phyloP scores from a whole-genome alignment of 179 eudicot genomes.

The Amaranthus tricolor region DNA sequence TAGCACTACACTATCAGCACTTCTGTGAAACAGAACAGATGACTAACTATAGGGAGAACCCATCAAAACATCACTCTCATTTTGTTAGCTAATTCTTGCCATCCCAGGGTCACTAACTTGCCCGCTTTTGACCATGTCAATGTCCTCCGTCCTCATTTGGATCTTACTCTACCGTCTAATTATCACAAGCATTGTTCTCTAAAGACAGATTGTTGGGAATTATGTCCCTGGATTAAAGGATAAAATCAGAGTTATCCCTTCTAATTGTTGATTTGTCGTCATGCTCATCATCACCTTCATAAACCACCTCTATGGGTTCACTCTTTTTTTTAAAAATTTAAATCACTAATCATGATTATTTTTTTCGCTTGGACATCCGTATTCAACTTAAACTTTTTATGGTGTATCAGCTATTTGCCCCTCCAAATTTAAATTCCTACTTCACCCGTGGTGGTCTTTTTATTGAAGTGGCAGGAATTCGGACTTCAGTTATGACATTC shows the following conservation, averaged over 20 bases:
- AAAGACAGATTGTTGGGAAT: constrained; percentile 25
- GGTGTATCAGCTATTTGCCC: too few species aligned
- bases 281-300: constrained; percentile 82
- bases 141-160: constrained; percentile 28
- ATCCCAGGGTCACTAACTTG: constrained; percentile 82
- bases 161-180: constrained; percentile 21
- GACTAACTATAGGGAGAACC: constrained; percentile 52
- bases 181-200: too few species aligned
- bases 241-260: constrained; percentile 49
- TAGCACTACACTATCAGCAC: constrained; percentile 82
- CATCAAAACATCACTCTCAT: constrained; percentile 28
- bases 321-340: too few species aligned
- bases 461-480: too few species aligned
- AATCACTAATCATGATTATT: too few species aligned
- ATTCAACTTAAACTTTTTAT: too few species aligned
- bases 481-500: too few species aligned
- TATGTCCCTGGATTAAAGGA: constrained; percentile 32
- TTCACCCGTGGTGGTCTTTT: too few species aligned
- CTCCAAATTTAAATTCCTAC: too few species aligned
- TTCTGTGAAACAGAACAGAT: constrained; percentile 46
- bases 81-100: constrained; percentile 37
- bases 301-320: constrained; percentile 51
- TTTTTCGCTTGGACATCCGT: too few species aligned
- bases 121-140: constrained; percentile 38
- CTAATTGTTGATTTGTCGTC: constrained; percentile 48